Percentiles rank a stretch among this genome's conserved stretches.
These are phyloP conservation scores for Paracoccidioides brasiliensis DNA, from an alignment of 2,329 filamentous ascomycete genomes.

Conservation along the genomic window DNA sequence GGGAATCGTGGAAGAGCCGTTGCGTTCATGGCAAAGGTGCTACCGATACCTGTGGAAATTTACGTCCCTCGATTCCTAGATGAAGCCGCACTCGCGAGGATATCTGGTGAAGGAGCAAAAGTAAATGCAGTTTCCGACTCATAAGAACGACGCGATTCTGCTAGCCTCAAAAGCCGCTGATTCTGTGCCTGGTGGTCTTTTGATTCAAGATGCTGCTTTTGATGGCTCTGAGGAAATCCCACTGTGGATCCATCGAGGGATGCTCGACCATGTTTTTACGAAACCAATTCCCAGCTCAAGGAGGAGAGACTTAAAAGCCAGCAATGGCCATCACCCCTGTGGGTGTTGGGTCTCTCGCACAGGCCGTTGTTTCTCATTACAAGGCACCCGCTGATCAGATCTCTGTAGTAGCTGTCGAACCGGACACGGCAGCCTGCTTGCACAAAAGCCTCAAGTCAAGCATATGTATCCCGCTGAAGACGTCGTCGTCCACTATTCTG, in stretches of 20 bases:
- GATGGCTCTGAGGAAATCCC: slow-evolving; percentile 54
- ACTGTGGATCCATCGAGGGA: slow-evolving; percentile 60
- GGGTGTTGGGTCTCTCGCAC: slow-evolving; percentile 60
- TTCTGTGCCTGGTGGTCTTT: slow-evolving; percentile 30
- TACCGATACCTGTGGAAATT: slow-evolving; percentile 45
- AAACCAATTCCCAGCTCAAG: slow-evolving; percentile 50
- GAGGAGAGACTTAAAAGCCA: slow-evolving; percentile 20
- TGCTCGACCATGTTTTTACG: slow-evolving; percentile 58
- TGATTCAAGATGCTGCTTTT: slow-evolving; percentile 59
- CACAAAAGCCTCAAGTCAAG: slow-evolving; percentile 37
- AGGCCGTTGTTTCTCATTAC: slow-evolving; percentile 54
- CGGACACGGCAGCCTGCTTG: slow-evolving; percentile 48
- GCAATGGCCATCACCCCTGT: slow-evolving; percentile 50
- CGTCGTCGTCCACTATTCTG: slow-evolving; percentile 55
- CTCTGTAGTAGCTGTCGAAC: slow-evolving; percentile 54
- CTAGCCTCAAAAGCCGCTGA: slow-evolving; percentile 34
- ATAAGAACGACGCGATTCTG: slow-evolving; percentile 51
- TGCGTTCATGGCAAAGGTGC: slow-evolving; percentile 50
- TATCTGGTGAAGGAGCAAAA: slow-evolving; percentile 49
- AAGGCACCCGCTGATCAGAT: slow-evolving; percentile 33
- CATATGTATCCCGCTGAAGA: slow-evolving; percentile 38
- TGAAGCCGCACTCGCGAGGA: slow-evolving; percentile 39
- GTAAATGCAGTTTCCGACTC: slow-evolving; percentile 43
- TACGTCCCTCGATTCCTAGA: slow-evolving; percentile 52
- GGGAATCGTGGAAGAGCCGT: slow-evolving; percentile 68